These are phyloP conservation scores for Pyropia yezoensis DNA, from an alignment of 23 red algal genomes.

Conservation along the genomic window DNA sequence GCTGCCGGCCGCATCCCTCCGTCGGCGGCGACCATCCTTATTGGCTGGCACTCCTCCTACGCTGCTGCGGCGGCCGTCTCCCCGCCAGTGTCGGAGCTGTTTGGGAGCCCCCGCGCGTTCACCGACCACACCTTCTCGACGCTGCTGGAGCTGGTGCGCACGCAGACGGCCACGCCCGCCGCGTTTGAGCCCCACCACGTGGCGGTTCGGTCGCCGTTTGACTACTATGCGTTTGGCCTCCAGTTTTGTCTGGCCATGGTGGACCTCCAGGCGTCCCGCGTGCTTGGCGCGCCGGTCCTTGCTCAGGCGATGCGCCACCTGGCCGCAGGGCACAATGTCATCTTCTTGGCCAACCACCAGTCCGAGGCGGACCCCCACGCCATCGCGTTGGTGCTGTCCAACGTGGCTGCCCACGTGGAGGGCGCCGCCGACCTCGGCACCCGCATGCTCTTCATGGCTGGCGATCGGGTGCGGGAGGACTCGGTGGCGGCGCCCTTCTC, in stretches of 20 bases:
- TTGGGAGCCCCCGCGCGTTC: constrained; percentile 28
- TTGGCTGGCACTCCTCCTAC: constrained; percentile 48
- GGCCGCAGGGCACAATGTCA: constrained; percentile 73
- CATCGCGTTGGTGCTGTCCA: constrained; percentile 62
- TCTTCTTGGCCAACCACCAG: constrained; percentile 94
- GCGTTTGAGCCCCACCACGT: constrained; percentile 68
- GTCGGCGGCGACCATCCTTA: constrained; percentile 6
- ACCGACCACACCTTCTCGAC: constrained; percentile 75
- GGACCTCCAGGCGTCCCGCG: constrained; percentile 24
- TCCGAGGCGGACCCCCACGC: constrained; percentile 94
- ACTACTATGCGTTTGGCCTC: constrained; percentile 84
- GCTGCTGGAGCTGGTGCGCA: constrained; percentile 66
- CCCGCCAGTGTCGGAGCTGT: neutral
- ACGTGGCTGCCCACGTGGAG: constrained; percentile 11
- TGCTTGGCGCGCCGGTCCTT: constrained; percentile 31
- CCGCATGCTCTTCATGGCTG: constrained; percentile 92
- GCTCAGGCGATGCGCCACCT: constrained; percentile 29
- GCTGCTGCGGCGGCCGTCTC: constrained; percentile 9
- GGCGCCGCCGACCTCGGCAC: constrained; percentile 14
- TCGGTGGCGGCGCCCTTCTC: constrained; percentile 83
- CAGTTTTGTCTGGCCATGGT: constrained; percentile 69
- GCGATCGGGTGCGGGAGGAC: constrained; percentile 94
- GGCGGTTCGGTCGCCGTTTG: constrained; percentile 61
- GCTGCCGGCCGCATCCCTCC: constrained; percentile 4
- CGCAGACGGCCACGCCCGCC: constrained; percentile 19